Evolutionary conservation across 352 stramenopile species (phyloP).

Genomic region (Globisporangium sylvaticum): DNA sequence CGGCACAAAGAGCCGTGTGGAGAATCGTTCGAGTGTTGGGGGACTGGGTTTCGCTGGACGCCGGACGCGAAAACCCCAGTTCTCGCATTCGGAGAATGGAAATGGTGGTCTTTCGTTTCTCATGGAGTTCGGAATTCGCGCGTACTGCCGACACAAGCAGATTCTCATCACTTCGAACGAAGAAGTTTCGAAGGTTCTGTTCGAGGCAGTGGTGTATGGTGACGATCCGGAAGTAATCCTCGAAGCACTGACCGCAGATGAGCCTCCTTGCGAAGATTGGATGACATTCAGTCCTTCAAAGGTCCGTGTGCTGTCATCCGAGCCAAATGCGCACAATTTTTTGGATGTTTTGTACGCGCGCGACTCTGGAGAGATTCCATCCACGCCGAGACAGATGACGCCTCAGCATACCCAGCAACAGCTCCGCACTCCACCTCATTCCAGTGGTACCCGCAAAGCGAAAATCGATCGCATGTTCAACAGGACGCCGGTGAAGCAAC

Average conservation of each 20-base stretch:
- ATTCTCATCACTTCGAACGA: constrained; percentile 23
- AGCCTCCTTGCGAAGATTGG: constrained; percentile 40
- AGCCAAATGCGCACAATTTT: constrained; percentile 4
- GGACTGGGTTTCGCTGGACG: neutral
- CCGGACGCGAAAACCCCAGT: constrained; percentile 9
- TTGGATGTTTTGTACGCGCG: constrained; percentile 24
- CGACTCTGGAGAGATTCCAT: neutral
- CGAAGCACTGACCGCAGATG: constrained; percentile 32
- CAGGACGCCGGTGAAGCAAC: constrained; percentile 11
- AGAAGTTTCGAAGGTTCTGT: constrained; percentile 30
- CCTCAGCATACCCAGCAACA: neutral
- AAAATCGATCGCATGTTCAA: constrained; percentile 24
- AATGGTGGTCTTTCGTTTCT: constrained; percentile 25
- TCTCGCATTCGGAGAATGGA: constrained; percentile 2
- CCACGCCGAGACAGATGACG: neutral
- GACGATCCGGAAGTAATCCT: constrained; percentile 40
- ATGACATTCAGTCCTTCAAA: constrained; percentile 26
- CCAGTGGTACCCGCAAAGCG: constrained; percentile 12
- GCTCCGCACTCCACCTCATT: constrained; percentile 1
- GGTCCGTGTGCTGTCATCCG: neutral
- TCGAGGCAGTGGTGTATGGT: constrained; percentile 30
- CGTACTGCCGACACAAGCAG: constrained; percentile 43
- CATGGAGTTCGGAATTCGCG: constrained; percentile 30
- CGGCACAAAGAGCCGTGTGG: neutral
- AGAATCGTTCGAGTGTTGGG: neutral